These are phyloP conservation scores for Waltiozyma sp. DNA, from an alignment of 1,139 yeast species.

Conservation along the genomic window DNA sequence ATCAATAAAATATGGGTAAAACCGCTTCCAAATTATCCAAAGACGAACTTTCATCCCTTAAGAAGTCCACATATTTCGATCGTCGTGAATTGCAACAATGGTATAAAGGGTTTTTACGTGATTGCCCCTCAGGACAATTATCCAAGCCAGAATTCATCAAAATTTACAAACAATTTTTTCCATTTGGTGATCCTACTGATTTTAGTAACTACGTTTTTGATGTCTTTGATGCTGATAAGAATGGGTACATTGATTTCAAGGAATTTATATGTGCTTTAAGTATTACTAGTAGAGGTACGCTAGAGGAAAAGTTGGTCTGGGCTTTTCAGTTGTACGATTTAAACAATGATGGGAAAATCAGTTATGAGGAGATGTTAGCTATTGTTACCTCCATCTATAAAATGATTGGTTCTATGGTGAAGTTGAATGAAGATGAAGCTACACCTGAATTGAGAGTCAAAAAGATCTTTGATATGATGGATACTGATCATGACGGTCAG, in stretches of 20 bases:
- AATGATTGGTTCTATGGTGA: constrained; percentile 95
- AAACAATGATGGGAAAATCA: constrained; percentile 63
- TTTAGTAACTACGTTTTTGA: constrained; percentile 83
- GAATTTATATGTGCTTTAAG: constrained; percentile 87
- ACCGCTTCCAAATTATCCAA: constrained; percentile 87
- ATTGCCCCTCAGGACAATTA: constrained; percentile 86
- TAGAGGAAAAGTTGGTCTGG: constrained; percentile 81
- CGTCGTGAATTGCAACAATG: constrained; percentile 93
- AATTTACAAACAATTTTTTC: constrained; percentile 92
- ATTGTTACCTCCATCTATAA: constrained; percentile 81
- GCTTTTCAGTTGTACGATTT: constrained; percentile 83
- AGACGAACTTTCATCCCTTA: constrained; percentile 77
- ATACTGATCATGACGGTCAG: constrained; percentile 57
- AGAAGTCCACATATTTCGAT: constrained; percentile 84
- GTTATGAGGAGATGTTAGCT: constrained; percentile 66
- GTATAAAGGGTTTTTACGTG: constrained; percentile 92
- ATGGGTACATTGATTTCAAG: constrained; percentile 80
- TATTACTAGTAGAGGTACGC: constrained; percentile 77
- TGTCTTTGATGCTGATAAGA: constrained; percentile 76
- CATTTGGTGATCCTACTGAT: constrained; percentile 93
- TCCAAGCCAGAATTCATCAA: constrained; percentile 82
- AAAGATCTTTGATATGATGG: constrained; percentile 67
- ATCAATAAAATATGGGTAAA: constrained; percentile 60
- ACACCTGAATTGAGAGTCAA: constrained; percentile 85
- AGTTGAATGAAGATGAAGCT: constrained; percentile 79